These are phyloP conservation scores for Puccinia horiana DNA, from an alignment of 1,284 basidiomycete species.

Conservation along the genomic window DNA sequence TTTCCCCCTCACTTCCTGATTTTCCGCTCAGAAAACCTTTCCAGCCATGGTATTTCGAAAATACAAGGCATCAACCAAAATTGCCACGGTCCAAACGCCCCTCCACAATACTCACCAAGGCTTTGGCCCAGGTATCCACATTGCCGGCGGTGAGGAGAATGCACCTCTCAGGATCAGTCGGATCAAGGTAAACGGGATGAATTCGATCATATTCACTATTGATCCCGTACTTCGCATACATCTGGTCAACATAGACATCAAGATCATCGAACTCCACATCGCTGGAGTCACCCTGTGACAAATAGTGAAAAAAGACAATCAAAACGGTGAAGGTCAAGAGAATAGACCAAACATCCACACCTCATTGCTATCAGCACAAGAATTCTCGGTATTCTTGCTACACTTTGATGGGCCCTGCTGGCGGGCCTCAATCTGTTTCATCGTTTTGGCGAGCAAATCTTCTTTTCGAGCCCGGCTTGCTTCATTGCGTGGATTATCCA, in stretches of 20 bases:
- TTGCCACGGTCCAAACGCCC: background rate
- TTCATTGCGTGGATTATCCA: background rate
- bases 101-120: background rate
- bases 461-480: background rate
- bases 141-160: background rate
- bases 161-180: background rate
- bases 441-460: background rate
- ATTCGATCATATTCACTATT: background rate
- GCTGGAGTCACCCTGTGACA: background rate
- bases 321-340: no score
- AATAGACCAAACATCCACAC: no score
- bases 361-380: background rate
- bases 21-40: background rate
- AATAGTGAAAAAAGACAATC: background rate
- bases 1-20: no score
- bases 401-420: background rate
- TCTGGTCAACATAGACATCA: background rate
- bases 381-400: background rate
- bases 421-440: background rate
- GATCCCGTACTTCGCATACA: slow-evolving; percentile 4
- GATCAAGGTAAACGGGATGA: slow-evolving; percentile 8
- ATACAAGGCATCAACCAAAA: background rate
- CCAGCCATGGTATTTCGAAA: background rate
- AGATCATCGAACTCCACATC: background rate
- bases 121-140: slow-evolving; percentile 1